Percentiles rank a stretch among this genome's conserved stretches.
Conservation (phyloP, 352 stramenopile species). For the Pythium coloratum region DNA sequence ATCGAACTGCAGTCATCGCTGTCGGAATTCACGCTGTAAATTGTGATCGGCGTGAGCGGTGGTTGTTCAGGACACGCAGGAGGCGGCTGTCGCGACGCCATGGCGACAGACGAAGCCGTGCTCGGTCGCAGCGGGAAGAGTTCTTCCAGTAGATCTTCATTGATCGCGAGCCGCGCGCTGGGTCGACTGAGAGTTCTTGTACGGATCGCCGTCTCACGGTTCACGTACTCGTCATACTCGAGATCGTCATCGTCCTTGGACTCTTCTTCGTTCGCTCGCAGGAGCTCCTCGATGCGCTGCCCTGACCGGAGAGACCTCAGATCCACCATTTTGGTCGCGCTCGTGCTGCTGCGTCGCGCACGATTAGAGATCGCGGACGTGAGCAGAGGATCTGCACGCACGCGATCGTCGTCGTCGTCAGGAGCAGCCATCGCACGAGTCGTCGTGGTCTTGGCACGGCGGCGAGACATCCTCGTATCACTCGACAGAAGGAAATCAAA, state of each 20-base stretch:
- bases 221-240: slow-evolving; percentile 2
- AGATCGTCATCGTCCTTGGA: slow-evolving; percentile 13
- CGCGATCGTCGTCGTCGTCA: background rate
- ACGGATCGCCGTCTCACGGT: background rate
- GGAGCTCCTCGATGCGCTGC: slow-evolving; percentile 21
- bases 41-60: slow-evolving; percentile 14
- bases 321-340: slow-evolving; percentile 20
- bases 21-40: slow-evolving; percentile 20
- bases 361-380: background rate
- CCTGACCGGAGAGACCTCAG: slow-evolving; percentile 12
- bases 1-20: slow-evolving; percentile 6
- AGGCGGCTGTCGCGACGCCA: slow-evolving; percentile 16
- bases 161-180: slow-evolving; percentile 12
- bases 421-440: slow-evolving; percentile 3
- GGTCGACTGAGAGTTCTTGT: slow-evolving; percentile 15
- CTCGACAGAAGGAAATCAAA: slow-evolving; percentile 17
- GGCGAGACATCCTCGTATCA: slow-evolving; percentile 1
- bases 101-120: slow-evolving; percentile 12
- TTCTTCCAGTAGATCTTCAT: slow-evolving; percentile 31
- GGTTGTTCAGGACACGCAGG: slow-evolving; percentile 7
- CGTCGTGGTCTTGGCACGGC: slow-evolving; percentile 14
- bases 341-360: slow-evolving; percentile 20
- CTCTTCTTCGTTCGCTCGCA: slow-evolving; percentile 26
- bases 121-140: slow-evolving; percentile 13
- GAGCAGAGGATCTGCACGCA: slow-evolving; percentile 5